phyloP scores from a whole-genome alignment of 352 stramenopile species.

The Globisporangium recalcitrans region DNA sequence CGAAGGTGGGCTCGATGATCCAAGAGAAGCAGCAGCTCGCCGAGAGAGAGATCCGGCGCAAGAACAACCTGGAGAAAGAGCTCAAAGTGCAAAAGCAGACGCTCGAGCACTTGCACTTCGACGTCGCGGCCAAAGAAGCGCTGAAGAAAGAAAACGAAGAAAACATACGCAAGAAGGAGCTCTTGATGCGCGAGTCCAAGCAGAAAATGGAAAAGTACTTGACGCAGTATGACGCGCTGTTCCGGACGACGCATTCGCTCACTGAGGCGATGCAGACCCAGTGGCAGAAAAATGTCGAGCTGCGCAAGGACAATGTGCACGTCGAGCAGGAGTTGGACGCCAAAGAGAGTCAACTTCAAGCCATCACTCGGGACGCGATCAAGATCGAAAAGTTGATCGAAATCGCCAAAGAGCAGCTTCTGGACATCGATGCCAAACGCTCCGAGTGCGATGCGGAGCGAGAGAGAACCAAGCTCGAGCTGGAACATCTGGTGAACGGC shows the following conservation, averaged over 20 bases:
- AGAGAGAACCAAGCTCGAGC: slow-evolving; percentile 51
- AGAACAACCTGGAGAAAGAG: slow-evolving; percentile 60
- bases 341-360: slow-evolving; percentile 50
- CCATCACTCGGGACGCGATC: slow-evolving; percentile 44
- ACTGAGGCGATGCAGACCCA: slow-evolving; percentile 78
- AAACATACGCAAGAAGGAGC: slow-evolving; percentile 60
- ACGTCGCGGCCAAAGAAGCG: slow-evolving; percentile 35
- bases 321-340: slow-evolving; percentile 49
- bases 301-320: slow-evolving; percentile 71
- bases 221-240: slow-evolving; percentile 82
- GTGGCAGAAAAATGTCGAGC: slow-evolving; percentile 80
- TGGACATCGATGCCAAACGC: slow-evolving; percentile 56
- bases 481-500: slow-evolving; percentile 64
- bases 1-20: slow-evolving; percentile 36
- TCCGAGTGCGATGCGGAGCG: slow-evolving; percentile 58
- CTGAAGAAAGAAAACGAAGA: slow-evolving; percentile 57
- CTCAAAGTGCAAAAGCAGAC: slow-evolving; percentile 65
- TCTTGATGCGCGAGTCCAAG: slow-evolving; percentile 72
- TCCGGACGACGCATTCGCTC: slow-evolving; percentile 67
- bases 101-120: slow-evolving; percentile 42
- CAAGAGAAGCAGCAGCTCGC: slow-evolving; percentile 57
- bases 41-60: slow-evolving; percentile 60
- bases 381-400: slow-evolving; percentile 77
- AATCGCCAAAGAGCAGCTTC: slow-evolving; percentile 68
- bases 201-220: slow-evolving; percentile 88